Percentiles rank a stretch among this genome's conserved stretches.
phyloP scores from a whole-genome alignment of 2,329 filamentous ascomycete species.

The Sclerotinia spermophila region DNA sequence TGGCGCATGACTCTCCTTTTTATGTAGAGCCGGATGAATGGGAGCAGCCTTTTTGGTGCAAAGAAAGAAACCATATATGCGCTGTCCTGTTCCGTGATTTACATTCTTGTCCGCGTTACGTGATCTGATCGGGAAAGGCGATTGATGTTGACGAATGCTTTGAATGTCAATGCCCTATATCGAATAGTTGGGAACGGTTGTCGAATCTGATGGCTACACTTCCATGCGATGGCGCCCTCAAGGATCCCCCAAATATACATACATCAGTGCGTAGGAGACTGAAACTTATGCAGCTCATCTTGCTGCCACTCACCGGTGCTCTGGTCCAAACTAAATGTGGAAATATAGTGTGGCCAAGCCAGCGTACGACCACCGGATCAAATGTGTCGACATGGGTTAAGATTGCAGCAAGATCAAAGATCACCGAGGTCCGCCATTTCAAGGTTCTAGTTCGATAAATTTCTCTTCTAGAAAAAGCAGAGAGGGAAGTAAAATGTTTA shows the following conservation, averaged over 20 bases:
- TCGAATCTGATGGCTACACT: conserved; percentile 18
- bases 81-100: conserved; percentile 5
- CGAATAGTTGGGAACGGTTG: conserved; percentile 6
- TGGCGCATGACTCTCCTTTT: conserved; percentile 24
- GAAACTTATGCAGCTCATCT: conserved; percentile 37
- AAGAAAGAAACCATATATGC: conserved; percentile 7
- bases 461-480: conserved; percentile 17
- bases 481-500: not conserved
- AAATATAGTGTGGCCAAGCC: conserved; percentile 17
- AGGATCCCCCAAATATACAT: conserved; percentile 24
- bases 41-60: not conserved
- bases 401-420: conserved; percentile 15
- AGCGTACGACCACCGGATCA: conserved; percentile 19
- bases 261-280: conserved; percentile 29
- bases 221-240: conserved; percentile 23
- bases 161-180: conserved; percentile 7
- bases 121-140: conserved; percentile 21
- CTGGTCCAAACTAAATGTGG: conserved; percentile 25
- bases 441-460: conserved; percentile 14
- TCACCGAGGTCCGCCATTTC: conserved; percentile 16
- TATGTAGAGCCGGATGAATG: conserved; percentile 18
- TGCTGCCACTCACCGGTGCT: conserved; percentile 34
- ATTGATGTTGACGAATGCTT: conserved; percentile 8
- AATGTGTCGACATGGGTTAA: conserved; percentile 13
- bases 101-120: conserved; percentile 21